Base-by-base conservation (phyloP, 2,329 filamentous ascomycete genomes). In the Aspergillus proliferans region DNA sequence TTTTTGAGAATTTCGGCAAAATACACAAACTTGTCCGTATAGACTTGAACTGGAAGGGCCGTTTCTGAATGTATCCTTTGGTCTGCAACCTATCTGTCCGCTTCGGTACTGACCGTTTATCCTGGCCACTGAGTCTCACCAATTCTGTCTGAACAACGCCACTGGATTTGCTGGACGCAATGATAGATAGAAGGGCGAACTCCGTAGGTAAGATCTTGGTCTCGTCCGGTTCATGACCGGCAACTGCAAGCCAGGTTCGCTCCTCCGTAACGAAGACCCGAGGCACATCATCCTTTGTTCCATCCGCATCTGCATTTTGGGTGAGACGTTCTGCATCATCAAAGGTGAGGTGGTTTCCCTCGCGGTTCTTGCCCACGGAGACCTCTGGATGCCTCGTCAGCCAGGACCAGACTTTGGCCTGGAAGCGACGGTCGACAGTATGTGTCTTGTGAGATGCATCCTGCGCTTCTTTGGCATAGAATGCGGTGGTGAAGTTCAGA, bases 71-170 rank as follows among this genome's bases (percentile, higher is more conserved):
- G 59, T 85, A 84, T 0, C 82, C 82, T 54, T 80, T 82, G 33
- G 70, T 63, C 5, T 74, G 71, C 36, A 85, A 68, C 3, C 70
- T 64, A 52, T 83, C 78, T 3, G 82, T 85, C 36, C 82, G 72
- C 52, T 78, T 74, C 1, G 82, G 82, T 2, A 85, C 76, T 1
- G 82, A 85, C 42, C 82, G 74, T 60, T 84, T 85, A 61, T 85
- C 82, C 64, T 85, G 82, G 5, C 78, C 78, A 53, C 79, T 81
- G 19, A 78, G 57, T 46, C 65, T 69, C 38, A 74, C 72, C 34
- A 85, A 64, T 2, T 81, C 75, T 2, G 79, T 76, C 59, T 85
- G 82, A 2, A 78, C 61, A 41, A 85, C 78, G 5, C 82, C 82
- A 14, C 69, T 63, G 15, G 71, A 66, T 40, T 80, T 78, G 48